Base-by-base conservation (phyloP, 2,329 filamentous ascomycete genomes). In the Pseudofabraea citricarpa region DNA sequence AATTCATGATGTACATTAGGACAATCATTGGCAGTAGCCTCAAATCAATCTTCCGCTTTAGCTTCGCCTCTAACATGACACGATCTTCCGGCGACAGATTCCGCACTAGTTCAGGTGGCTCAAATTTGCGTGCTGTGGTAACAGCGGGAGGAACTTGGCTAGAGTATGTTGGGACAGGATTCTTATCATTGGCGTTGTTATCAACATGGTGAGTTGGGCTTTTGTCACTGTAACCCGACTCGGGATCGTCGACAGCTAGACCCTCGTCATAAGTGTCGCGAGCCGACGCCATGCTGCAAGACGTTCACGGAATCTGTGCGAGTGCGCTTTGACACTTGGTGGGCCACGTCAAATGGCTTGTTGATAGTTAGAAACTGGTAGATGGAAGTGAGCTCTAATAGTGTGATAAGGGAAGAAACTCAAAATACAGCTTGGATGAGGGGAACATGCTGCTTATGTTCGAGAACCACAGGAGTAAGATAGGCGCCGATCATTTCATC, bases 1-100 rank as follows among this genome's bases (percentile, higher is more conserved):
- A 85, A 54, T 85, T 85, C 67, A 85, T 68, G 52, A 85, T 81
- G 52, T 85, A 87, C 71, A 87, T 85, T 36, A 86, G 53, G 41
- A 86, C 76, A 32, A 86, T 69, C 64, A 81, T 81, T 0, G 83
- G 83, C 54, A 88, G 67, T 22, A 87, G 60, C 40, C 81, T 68
- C 7, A 75, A 52, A 58, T 88, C 84, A 42, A 87, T 78, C 60
- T 85, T 87, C 48, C 74, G 71, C 45, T 74, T 68, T 40, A 88
- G 62, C 40, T 68, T 72, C 45, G 64, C 69, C 58, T 88, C 83
- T 1, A 77, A 66, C 5, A 58, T 54, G 0, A 59, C 43, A 27
- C 76, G 70, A 50, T 79, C 65, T 50, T 79, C 76, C 1, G 67
- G 64, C 2, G 70, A 69, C 55, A 81, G 64, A 36, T 69, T 60